These are phyloP conservation scores for Ambrosia artemisiifolia DNA, from an alignment of 129 eudicot genomes.

Conservation along the genomic window DNA sequence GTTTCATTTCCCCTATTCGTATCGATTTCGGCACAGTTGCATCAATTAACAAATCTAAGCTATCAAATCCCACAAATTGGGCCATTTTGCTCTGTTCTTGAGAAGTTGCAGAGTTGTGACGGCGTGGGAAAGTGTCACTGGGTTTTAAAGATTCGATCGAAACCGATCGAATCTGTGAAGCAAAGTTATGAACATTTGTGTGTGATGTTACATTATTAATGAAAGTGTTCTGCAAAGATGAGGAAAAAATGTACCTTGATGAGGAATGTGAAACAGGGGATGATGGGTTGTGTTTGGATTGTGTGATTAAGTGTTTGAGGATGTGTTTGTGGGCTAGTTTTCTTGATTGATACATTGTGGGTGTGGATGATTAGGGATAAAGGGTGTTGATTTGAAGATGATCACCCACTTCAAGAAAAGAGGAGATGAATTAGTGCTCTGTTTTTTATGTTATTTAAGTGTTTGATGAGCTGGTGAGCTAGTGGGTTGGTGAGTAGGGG, in stretches of 20 bases:
- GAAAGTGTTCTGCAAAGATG: conserved; percentile 26
- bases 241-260: conserved; percentile 59
- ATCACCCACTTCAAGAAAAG: not conserved
- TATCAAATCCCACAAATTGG: conserved; percentile 54
- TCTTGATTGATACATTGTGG: conserved; percentile 79
- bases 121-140: conserved; percentile 83
- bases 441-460: conserved; percentile 1
- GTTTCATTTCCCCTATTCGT: conserved; percentile 52
- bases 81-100: conserved; percentile 76
- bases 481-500: conserved; percentile 43
- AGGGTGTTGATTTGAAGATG: not conserved
- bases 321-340: conserved; percentile 58
- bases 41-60: conserved; percentile 58
- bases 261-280: conserved; percentile 38
- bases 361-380: not conserved
- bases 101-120: conserved; percentile 88
- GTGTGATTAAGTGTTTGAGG: conserved; percentile 55
- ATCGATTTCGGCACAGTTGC: conserved; percentile 93
- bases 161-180: conserved; percentile 50
- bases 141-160: conserved; percentile 75
- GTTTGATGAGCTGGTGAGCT: conserved; percentile 37
- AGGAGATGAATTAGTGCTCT: not conserved
- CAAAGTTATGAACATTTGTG: not conserved
- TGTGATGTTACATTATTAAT: conserved; percentile 18
- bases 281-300: conserved; percentile 43